These are phyloP conservation scores for Perilla frutescens DNA, from an alignment of 257 asterid genomes.

Conservation along the genomic window DNA sequence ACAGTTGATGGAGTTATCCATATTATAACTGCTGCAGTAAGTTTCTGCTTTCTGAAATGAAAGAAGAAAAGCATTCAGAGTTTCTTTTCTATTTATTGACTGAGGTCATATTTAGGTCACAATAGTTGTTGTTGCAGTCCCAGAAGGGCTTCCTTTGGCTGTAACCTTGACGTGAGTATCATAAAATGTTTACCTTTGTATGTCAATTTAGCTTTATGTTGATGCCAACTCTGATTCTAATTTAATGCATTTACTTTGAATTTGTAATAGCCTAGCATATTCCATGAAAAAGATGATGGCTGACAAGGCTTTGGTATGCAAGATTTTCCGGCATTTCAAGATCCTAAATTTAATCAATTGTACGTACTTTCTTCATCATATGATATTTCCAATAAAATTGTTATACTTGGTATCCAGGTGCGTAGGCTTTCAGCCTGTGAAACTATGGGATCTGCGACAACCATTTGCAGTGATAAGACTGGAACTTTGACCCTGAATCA, in stretches of 20 bases:
- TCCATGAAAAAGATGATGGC: slow-evolving; percentile 99
- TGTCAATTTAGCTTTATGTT: slow-evolving; percentile 11
- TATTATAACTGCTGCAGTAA: slow-evolving; percentile 86
- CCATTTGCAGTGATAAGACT: slow-evolving; percentile 97
- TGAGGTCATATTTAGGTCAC: slow-evolving; percentile 71
- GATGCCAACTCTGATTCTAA: slow-evolving; percentile 28
- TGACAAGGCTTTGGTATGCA: slow-evolving; percentile 92
- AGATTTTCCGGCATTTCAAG: background rate
- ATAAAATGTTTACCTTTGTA: slow-evolving; percentile 13
- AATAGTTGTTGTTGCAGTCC: slow-evolving; percentile 98
- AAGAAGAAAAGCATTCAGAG: slow-evolving; percentile 2
- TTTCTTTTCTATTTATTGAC: slow-evolving; percentile 41
- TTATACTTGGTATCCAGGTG: slow-evolving; percentile 59
- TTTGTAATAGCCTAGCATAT: slow-evolving; percentile 79
- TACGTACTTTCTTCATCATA: slow-evolving; percentile 19
- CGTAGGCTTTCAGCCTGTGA: slow-evolving; percentile 99
- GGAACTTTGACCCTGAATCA: slow-evolving; percentile 95
- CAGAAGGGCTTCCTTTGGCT: slow-evolving; percentile 98
- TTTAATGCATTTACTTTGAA: slow-evolving; percentile 32
- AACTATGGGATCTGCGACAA: slow-evolving; percentile 98
- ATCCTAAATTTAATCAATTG: slow-evolving; percentile 14
- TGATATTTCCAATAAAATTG: slow-evolving; percentile 25
- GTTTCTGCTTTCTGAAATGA: slow-evolving; percentile 43
- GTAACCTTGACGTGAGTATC: slow-evolving; percentile 91
- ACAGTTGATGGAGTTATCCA: slow-evolving; percentile 72